Evolutionary conservation across 2,329 filamentous ascomycete genomes (phyloP).

Genomic region (Macrophomina phaseolina): DNA sequence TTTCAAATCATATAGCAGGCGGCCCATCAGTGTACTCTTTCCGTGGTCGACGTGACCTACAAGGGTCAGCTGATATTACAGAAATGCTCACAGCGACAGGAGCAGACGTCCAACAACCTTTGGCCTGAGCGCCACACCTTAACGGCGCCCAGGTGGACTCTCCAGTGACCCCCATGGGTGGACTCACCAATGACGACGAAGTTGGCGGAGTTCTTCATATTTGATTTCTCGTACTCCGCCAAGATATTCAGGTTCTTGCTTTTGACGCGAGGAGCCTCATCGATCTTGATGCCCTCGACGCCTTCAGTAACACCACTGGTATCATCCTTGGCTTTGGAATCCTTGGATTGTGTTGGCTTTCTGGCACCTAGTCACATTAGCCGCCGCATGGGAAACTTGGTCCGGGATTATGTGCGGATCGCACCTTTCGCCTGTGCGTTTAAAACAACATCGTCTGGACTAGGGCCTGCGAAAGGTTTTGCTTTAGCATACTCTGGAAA

Average conservation of each 20-base stretch:
- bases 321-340: conserved; percentile 27
- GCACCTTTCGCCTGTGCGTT: conserved; percentile 71
- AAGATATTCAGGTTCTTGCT: conserved; percentile 85
- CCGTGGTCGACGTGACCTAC: conserved; percentile 94
- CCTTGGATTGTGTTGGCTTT: conserved; percentile 33
- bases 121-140: no score
- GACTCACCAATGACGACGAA: conserved; percentile 87
- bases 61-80: neutral
- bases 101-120: no score
- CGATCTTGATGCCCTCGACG: conserved; percentile 55
- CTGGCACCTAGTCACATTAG: conserved; percentile 35
- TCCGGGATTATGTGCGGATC: conserved; percentile 31
- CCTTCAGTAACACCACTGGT: conserved; percentile 54
- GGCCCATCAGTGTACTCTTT: conserved; percentile 96
- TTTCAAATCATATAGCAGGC: conserved; percentile 86
- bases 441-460: conserved; percentile 88
- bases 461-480: conserved; percentile 80
- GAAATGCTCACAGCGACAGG: no score
- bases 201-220: conserved; percentile 80
- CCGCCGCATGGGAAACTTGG: conserved; percentile 23
- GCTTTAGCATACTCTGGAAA: conserved; percentile 49
- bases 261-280: conserved; percentile 60
- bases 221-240: conserved; percentile 76
- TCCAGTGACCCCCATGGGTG: conserved; percentile 70
- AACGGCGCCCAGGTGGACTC: conserved; percentile 38